A percentile compares a stretch with the other conserved stretches of the same genome.
Evolutionary conservation across 2,329 filamentous ascomycete genomes (phyloP).

Genomic region (Alternaria arborescens): DNA sequence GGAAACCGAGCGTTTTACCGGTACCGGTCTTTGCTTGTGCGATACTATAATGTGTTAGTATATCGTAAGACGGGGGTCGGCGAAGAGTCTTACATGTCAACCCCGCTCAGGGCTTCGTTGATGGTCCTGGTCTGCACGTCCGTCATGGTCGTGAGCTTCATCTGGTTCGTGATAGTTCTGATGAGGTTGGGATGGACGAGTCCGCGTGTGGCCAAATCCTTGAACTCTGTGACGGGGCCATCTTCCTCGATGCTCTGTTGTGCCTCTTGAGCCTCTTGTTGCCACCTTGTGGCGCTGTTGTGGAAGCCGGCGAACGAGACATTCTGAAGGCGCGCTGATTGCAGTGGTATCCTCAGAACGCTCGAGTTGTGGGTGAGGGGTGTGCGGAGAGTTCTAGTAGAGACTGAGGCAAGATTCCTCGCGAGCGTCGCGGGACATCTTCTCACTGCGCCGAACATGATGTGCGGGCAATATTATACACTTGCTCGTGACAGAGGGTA

Average conservation of each 20-base stretch:
- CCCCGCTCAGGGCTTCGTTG: conserved; percentile 77
- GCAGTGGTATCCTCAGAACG: conserved; percentile 28
- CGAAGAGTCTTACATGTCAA: conserved; percentile 76
- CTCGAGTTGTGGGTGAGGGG: conserved; percentile 31
- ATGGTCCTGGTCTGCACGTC: conserved; percentile 90
- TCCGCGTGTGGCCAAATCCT: conserved; percentile 53
- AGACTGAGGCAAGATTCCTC: conserved; percentile 38
- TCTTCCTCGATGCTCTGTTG: conserved; percentile 27
- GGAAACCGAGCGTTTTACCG: conserved; percentile 93
- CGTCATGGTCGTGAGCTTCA: conserved; percentile 87
- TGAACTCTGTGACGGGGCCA: conserved; percentile 53
- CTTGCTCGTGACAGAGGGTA: conserved; percentile 22
- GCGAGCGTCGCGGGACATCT: conserved; percentile 52
- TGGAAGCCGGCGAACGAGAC: conserved; percentile 48
- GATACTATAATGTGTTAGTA: conserved; percentile 55
- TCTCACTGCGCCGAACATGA: conserved; percentile 56
- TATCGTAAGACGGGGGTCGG: background rate
- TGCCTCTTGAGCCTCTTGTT: conserved; percentile 43
- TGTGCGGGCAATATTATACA: conserved; percentile 24
- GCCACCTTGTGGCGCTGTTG: conserved; percentile 48
- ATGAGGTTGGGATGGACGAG: conserved; percentile 73
- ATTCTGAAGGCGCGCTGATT: conserved; percentile 28
- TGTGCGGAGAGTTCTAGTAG: conserved; percentile 36
- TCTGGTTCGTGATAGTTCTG: conserved; percentile 71
- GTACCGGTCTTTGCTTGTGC: conserved; percentile 97